Base-by-base conservation (phyloP, 2,329 filamentous ascomycete genomes). In the Ascochyta pisi region DNA sequence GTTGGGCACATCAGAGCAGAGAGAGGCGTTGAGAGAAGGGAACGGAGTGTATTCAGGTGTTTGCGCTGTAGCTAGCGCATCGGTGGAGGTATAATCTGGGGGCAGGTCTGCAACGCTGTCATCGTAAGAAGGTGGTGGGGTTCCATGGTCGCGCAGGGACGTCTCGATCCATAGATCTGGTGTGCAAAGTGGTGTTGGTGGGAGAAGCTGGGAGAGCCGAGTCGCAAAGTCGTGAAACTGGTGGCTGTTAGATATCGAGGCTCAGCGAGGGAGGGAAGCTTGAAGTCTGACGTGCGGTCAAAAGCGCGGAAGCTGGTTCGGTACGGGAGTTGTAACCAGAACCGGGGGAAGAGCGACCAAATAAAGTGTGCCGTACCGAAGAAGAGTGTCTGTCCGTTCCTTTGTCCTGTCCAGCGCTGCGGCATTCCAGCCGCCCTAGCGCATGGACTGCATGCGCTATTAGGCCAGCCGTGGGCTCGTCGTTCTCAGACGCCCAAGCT, bases 1-100 rank as follows among this genome's bases (percentile, higher is more conserved):
- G 47, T 69, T 67, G 12, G 69, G 67, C 13, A 66, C 65, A 49
- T 65, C 58, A 37, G 70, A 69, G 50, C 64, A 70, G 26, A 71
- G 42, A 19, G 72, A 73, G 35, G 72, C 64, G 46, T 72, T 65
- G 38, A 71, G 64, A 45, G 67, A 73, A 16, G 64, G 74, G 51
- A 67, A 70, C 3, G 63, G 69, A 13, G 63, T 61, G 58, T 72
- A 71, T 49, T 73, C 62, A 23, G 65, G 68, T 29, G 67, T 60
- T 50, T 73, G 69, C 47, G 75, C 77, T 50, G 70, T 64, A 45
- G 77, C 78, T 31, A 77, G 65, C 45, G 74, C 71, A 61, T 78
- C 75, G 47, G 75, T 77, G 54, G 60, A 63, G 42, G 78, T 79
- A 66, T 82, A 81, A 58, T 79, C 76, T 27, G 78, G 79, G 34